Conservation (phyloP, 1,284 basidiomycete species). For the Sanguinoderma infundibulare region DNA sequence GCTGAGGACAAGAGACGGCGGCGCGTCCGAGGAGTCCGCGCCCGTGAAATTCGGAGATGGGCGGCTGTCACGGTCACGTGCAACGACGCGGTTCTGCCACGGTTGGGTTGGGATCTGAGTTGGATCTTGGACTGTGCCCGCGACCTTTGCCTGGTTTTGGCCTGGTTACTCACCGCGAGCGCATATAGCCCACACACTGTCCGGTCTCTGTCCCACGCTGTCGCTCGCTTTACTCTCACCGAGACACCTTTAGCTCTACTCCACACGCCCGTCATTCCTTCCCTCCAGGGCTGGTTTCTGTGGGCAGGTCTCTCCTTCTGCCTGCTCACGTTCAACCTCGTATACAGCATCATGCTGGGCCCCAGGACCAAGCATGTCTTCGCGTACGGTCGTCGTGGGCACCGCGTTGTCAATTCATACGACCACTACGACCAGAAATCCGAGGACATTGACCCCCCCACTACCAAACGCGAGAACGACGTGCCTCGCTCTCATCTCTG, state of each 20-base stretch:
- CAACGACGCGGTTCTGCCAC: conserved; percentile 26
- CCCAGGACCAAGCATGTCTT: conserved; percentile 70
- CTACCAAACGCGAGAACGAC: conserved; percentile 10
- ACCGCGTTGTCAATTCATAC: conserved; percentile 62
- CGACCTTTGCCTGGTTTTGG: neutral
- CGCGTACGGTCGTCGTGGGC: conserved; percentile 68
- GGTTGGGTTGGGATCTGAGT: conserved; percentile 23
- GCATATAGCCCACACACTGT: no score
- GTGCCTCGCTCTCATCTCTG: neutral
- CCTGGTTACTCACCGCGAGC: neutral
- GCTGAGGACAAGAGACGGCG: conserved; percentile 1
- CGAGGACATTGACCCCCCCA: neutral
- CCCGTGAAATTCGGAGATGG: no score
- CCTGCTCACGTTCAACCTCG: conserved; percentile 12
- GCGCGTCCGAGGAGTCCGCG: no score
- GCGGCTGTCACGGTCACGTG: conserved; percentile 23
- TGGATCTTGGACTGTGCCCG: neutral
- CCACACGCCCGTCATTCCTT: conserved; percentile 2
- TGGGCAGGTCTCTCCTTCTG: conserved; percentile 17
- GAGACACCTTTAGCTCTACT: neutral
- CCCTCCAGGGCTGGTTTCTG: conserved; percentile 3
- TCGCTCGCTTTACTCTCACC: neutral
- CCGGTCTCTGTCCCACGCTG: neutral
- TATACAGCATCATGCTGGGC: conserved; percentile 46
- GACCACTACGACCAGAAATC: conserved; percentile 34